These are phyloP conservation scores for Aspergillus nanangensis DNA, from an alignment of 495 filamentous ascomycete genomes.

Conservation along the genomic window DNA sequence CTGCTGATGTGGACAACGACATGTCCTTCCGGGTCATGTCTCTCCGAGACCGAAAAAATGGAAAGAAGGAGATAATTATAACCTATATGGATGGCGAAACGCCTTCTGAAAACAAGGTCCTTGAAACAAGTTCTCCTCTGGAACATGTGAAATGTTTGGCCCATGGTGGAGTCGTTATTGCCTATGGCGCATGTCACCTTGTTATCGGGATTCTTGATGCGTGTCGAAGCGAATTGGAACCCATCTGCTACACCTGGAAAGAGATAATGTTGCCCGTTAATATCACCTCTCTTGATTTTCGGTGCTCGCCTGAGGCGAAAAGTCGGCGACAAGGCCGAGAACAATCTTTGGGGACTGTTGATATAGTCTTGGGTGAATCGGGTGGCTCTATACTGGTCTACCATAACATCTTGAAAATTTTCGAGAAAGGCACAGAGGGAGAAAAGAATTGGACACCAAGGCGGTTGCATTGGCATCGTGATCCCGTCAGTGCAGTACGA, in stretches of 20 bases:
- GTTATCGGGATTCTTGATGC: slow-evolving; percentile 26
- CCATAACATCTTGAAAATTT: slow-evolving; percentile 59
- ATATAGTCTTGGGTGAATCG: slow-evolving; percentile 71
- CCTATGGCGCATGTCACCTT: slow-evolving; percentile 29
- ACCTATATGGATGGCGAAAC: slow-evolving; percentile 21
- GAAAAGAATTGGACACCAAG: slow-evolving; percentile 39
- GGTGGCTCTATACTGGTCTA: slow-evolving; percentile 75
- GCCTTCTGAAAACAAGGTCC: slow-evolving; percentile 14
- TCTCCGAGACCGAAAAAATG: slow-evolving; percentile 23
- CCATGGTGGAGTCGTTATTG: slow-evolving; percentile 31
- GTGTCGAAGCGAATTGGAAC: slow-evolving; percentile 9
- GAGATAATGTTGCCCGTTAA: slow-evolving; percentile 36
- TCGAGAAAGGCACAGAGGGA: slow-evolving; percentile 34
- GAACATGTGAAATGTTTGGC: slow-evolving; percentile 26
- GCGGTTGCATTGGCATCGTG: slow-evolving; percentile 87
- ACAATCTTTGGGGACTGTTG: too few species aligned
- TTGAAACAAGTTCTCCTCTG: slow-evolving; percentile 28
- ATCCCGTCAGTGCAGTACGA: slow-evolving; percentile 71
- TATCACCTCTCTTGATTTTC: slow-evolving; percentile 32
- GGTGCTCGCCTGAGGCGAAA: slow-evolving; percentile 8
- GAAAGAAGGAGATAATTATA: slow-evolving; percentile 27
- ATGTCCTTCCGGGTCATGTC: slow-evolving; percentile 9
- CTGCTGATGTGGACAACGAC: slow-evolving; percentile 8
- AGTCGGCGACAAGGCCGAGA: too few species aligned
- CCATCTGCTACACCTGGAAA: slow-evolving; percentile 46